Conservation (phyloP, 805 yeast species). For the Torulaspora indica region DNA sequence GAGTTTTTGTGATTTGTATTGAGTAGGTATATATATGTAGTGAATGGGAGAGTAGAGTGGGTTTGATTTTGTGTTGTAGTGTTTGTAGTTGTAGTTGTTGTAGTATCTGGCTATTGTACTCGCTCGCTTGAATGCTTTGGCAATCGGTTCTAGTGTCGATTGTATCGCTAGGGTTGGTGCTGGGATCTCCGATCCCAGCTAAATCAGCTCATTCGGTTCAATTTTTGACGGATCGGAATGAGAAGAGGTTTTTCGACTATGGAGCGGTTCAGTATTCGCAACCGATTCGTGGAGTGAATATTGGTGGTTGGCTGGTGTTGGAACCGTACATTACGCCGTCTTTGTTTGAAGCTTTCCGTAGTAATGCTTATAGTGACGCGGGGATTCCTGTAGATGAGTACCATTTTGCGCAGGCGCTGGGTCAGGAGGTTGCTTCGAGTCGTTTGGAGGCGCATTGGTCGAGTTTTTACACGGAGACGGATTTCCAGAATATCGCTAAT, state of each 20-base stretch:
- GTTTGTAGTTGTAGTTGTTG: too few species aligned
- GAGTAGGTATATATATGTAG: neutral
- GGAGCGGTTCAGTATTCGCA: constrained; percentile 11
- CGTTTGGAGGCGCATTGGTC: constrained; percentile 70
- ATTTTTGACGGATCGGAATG: constrained; percentile 16
- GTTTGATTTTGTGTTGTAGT: too few species aligned
- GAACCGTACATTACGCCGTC: constrained; percentile 85
- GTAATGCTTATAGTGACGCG: constrained; percentile 32
- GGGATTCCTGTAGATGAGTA: constrained; percentile 78
- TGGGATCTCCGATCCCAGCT: constrained; percentile 18
- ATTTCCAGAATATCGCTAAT: constrained; percentile 53
- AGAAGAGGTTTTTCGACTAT: constrained; percentile 21
- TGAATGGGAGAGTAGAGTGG: too few species aligned
- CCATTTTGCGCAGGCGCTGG: constrained; percentile 57
- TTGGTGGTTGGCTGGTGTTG: constrained; percentile 86
- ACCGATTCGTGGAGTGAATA: constrained; percentile 55
- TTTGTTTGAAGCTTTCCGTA: constrained; percentile 50
- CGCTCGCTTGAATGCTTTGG: constrained; percentile 8
- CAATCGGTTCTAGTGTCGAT: constrained; percentile 6
- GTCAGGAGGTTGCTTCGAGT: constrained; percentile 49
- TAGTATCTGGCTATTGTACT: neutral
- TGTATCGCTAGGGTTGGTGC: constrained; percentile 7
- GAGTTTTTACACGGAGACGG: constrained; percentile 68
- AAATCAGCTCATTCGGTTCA: constrained; percentile 17
- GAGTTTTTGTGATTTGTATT: neutral